phyloP scores from a whole-genome alignment of 257 asterid species.

The Solanum okadae region DNA sequence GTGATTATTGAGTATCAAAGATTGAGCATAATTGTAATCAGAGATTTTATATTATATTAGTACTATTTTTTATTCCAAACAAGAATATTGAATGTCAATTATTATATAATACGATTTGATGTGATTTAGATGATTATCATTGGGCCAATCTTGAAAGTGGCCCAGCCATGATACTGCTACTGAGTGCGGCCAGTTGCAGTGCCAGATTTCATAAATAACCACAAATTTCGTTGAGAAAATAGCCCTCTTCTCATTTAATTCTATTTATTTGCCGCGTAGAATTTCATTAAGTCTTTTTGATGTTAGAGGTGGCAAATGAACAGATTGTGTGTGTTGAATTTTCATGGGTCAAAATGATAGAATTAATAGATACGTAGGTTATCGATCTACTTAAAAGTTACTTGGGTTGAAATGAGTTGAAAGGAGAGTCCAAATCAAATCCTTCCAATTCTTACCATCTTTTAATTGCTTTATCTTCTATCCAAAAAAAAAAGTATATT shows the following conservation, averaged over 20 bases:
- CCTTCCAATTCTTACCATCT: too few relatives aligned
- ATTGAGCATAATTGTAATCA: background rate
- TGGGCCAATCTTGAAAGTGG: background rate
- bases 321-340: background rate
- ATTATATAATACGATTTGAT: background rate
- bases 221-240: background rate
- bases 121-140: background rate
- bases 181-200: background rate
- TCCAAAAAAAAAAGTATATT: too few relatives aligned
- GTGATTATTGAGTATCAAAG: background rate
- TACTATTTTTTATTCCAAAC: too few relatives aligned
- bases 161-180: background rate
- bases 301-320: background rate
- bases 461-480: too few relatives aligned
- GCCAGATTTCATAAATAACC: background rate
- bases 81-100: background rate
- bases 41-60: background rate
- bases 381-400: too few relatives aligned
- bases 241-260: too few relatives aligned
- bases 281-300: too few relatives aligned
- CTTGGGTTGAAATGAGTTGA: background rate
- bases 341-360: too few relatives aligned
- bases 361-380: too few relatives aligned
- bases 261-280: background rate
- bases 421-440: too few relatives aligned